Evolutionary conservation across 164 flowering plant genomes (phyloP), one percentile per base, ranked within the genome.

Genomic region (Akebia trifoliata): DNA sequence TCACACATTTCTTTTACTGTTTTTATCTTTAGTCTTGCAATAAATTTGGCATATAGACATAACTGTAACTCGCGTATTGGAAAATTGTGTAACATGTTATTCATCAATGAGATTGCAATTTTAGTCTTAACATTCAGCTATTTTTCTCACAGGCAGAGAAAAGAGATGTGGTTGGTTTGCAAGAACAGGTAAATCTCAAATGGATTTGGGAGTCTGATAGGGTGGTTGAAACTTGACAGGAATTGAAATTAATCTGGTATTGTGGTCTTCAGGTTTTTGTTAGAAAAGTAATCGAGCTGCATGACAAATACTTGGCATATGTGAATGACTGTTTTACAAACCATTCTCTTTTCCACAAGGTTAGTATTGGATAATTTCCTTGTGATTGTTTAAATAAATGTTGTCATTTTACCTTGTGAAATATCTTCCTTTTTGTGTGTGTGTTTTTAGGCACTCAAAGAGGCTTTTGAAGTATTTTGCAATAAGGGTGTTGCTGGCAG

Each of bases 341-440:
- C 68, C 96, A 90, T 53, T 74, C 88, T n/a, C 90, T 90, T 55
- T 93, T 90, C 59, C 99, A 87, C 75, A 90, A 93, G 99, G 98
- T 93, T 52, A 58, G 78, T 39, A 8, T 42, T 20, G 17, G 28
- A 48, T 25, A 40, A 5, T 32, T 6, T 31, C 15, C 24, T 44
- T 18, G 10, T 39, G 6, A 3, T n/a, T n/a, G n/a, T 55, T 43
- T 35, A 5, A 38, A 35, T 54, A n/a, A 9, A 6, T 22, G 20
- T 43, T 28, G 10, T 30, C 22, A 40, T 59, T 2, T 56, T 40
- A n/a, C 21, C 15, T 31, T 38, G 60, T 59, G 42, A 59, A 17
- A 42, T 29, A n/a, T n/a, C n/a, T n/a, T n/a, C n/a, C n/a, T n/a
- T n/a, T n/a, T n/a, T 11, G 17, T 56, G 18, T 56, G 6, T 39